A percentile compares a stretch with the other conserved stretches of the same genome.
These are phyloP conservation scores for Pseudocercospora macadamiae DNA, from an alignment of 2,329 filamentous ascomycete genomes.

Conservation along the genomic window DNA sequence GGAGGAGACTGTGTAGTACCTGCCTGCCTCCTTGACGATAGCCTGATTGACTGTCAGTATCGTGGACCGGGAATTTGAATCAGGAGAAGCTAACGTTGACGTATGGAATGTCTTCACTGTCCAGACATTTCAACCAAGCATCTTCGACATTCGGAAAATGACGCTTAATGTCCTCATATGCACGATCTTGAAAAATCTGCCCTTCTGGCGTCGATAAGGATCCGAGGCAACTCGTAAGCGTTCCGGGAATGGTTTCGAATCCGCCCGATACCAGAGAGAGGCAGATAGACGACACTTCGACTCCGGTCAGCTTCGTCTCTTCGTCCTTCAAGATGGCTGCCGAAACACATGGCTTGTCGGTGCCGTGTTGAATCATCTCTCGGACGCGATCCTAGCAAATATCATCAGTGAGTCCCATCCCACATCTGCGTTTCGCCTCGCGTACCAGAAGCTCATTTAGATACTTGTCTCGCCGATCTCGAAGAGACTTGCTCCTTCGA, in stretches of 20 bases:
- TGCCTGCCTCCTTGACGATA: slow-evolving; percentile 56
- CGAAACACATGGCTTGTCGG: slow-evolving; percentile 58
- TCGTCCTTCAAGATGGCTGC: slow-evolving; percentile 59
- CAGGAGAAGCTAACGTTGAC: slow-evolving; percentile 31
- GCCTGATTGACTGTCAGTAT: slow-evolving; percentile 26
- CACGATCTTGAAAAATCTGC: slow-evolving; percentile 56
- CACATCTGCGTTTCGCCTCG: background rate
- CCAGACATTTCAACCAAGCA: slow-evolving; percentile 51
- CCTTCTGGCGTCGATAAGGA: slow-evolving; percentile 54
- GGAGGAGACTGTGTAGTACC: slow-evolving; percentile 58
- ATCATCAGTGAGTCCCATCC: background rate
- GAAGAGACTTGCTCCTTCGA: slow-evolving; percentile 49
- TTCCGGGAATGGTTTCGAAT: slow-evolving; percentile 59
- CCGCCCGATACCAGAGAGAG: slow-evolving; percentile 57
- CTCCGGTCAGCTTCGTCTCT: slow-evolving; percentile 56
- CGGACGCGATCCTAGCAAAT: slow-evolving; percentile 47
- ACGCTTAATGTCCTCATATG: slow-evolving; percentile 56
- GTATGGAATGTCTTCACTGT: slow-evolving; percentile 55
- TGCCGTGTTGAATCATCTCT: slow-evolving; percentile 55
- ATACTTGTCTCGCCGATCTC: slow-evolving; percentile 54
- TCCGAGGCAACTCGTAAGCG: slow-evolving; percentile 56
- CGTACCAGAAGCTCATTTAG: slow-evolving; percentile 49
- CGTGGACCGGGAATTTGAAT: background rate
- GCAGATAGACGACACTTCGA: slow-evolving; percentile 59
- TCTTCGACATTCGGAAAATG: slow-evolving; percentile 51